Evolutionary conservation across 768 basidiomycete genomes (phyloP).

Genomic region (Rhizopogon salebrosus): DNA sequence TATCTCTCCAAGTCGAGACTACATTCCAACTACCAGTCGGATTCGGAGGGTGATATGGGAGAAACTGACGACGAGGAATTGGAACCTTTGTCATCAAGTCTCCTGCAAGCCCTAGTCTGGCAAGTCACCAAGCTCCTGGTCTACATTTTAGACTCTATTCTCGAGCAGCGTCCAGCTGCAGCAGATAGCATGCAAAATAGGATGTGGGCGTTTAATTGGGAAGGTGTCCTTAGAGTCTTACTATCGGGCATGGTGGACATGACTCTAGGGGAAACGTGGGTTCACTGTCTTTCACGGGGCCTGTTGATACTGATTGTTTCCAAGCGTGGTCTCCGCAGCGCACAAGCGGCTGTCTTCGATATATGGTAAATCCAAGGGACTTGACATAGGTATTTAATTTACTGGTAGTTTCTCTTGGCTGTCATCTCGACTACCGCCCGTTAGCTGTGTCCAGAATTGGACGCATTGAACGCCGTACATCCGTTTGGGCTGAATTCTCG

Average conservation of each 20-base stretch:
- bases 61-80: conserved; percentile 26
- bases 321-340: conserved; percentile 20
- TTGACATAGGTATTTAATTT: not conserved
- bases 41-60: conserved; percentile 15
- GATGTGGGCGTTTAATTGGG: conserved; percentile 58
- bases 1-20: not conserved
- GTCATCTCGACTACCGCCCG: not conserved
- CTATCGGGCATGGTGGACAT: conserved; percentile 39
- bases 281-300: not conserved
- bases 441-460: not conserved
- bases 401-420: not conserved
- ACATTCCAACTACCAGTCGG: conserved; percentile 3
- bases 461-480: not conserved
- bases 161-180: conserved; percentile 49
- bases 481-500: not conserved
- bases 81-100: conserved; percentile 22
- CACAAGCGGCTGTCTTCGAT: conserved; percentile 24
- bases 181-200: conserved; percentile 63
- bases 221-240: conserved; percentile 51
- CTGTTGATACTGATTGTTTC: conserved; percentile 3
- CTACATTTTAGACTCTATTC: conserved; percentile 48
- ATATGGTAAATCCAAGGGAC: conserved; percentile 18
- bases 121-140: conserved; percentile 43
- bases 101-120: conserved; percentile 33
- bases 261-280: conserved; percentile 24